These are phyloP conservation scores for Coemansia sp. DNA, from an alignment of 192 early-diverging fungal species.

Conservation along the genomic window DNA sequence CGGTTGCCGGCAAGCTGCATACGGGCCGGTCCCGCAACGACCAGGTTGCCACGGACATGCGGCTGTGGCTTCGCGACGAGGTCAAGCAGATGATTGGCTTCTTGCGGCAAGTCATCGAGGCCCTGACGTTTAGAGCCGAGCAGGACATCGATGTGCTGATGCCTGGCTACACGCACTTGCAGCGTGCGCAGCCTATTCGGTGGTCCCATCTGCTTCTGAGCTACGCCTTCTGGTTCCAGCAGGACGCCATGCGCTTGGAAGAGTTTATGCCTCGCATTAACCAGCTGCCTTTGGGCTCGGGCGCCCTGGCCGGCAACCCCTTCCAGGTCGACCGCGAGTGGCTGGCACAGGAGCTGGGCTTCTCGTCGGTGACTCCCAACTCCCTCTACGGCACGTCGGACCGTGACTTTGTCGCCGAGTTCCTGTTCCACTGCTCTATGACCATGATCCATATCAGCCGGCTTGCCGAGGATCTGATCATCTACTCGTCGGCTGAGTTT, in stretches of 20 bases:
- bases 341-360: constrained; percentile 85
- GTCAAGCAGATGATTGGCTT: constrained; percentile 59
- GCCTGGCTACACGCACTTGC: constrained; percentile 99
- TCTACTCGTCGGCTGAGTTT: constrained; percentile 91
- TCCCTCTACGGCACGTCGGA: constrained; percentile 89
- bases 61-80: constrained; percentile 89
- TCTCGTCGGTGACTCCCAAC: constrained; percentile 82
- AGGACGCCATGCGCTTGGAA: constrained; percentile 80
- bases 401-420: constrained; percentile 97
- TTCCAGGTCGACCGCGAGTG: constrained; percentile 93
- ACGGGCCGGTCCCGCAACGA: constrained; percentile 96
- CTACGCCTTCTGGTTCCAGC: constrained; percentile 88
- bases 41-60: constrained; percentile 97
- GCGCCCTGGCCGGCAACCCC: constrained; percentile 95
- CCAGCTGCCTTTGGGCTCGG: constrained; percentile 84
- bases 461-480: constrained; percentile 93
- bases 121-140: constrained; percentile 75
- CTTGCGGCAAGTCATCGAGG: constrained; percentile 75
- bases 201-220: constrained; percentile 92
- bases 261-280: constrained; percentile 81
- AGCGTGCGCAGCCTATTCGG: constrained; percentile 96
- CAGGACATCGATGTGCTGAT: constrained; percentile 91
- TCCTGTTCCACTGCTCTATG: constrained; percentile 90
- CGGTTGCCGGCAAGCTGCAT: constrained; percentile 94
- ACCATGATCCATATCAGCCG: constrained; percentile 91